phyloP scores from a whole-genome alignment of 2,329 filamentous ascomycete species.

The Venturia oleaginea region DNA sequence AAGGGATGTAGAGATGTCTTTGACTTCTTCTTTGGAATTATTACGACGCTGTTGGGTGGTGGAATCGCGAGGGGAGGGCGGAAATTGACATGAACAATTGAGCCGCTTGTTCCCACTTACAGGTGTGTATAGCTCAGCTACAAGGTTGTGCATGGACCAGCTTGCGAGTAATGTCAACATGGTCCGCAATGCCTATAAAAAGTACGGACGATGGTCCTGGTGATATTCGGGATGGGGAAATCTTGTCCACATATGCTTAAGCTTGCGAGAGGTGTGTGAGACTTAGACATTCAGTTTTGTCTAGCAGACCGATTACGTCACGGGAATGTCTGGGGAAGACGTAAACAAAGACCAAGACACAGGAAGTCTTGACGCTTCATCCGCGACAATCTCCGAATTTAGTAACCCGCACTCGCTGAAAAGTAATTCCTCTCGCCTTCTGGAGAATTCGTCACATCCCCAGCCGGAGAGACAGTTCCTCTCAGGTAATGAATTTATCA shows the following conservation, averaged over 20 bases:
- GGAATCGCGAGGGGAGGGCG: too few relatives aligned
- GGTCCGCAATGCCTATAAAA: background rate
- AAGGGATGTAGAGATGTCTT: too few relatives aligned
- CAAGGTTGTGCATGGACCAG: background rate
- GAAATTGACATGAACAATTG: too few relatives aligned
- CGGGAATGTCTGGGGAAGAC: background rate
- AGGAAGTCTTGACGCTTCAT: background rate
- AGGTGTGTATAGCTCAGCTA: too few relatives aligned
- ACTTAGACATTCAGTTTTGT: background rate
- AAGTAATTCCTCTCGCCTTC: background rate
- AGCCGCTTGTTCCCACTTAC: too few relatives aligned
- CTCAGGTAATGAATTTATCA: too few relatives aligned
- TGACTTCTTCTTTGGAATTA: too few relatives aligned
- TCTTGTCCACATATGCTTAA: background rate
- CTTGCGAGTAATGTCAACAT: background rate
- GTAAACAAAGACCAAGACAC: background rate
- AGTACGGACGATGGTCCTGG: background rate
- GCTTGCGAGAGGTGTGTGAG: background rate
- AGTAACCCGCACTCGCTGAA: background rate
- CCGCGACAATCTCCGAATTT: background rate
- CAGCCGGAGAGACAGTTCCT: background rate
- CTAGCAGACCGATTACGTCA: background rate
- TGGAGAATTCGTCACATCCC: background rate
- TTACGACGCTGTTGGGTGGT: too few relatives aligned
- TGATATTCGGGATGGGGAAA: background rate